Base-by-base conservation (phyloP, 1,139 yeast species). In the Taphrina deformans region DNA sequence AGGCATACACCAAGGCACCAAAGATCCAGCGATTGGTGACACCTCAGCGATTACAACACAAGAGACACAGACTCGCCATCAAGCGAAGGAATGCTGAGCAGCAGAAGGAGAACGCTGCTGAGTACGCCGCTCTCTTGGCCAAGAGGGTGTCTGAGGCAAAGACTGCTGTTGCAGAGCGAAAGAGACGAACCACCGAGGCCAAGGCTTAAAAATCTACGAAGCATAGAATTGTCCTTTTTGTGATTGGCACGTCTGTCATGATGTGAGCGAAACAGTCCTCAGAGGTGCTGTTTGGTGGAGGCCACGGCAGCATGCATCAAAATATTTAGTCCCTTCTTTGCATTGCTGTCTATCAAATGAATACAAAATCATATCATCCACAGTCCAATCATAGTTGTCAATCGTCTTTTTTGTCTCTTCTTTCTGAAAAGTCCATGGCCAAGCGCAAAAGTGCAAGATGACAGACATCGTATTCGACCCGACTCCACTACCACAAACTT, bases 101-200 rank as follows among this genome's bases (percentile, higher is more conserved):
- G 79, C 97, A 91, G 85, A 91, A 96, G 90, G 98, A 93, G 81
- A 97, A 96, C 83, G 99, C 99, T 83, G 96, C 98, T 79, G 99
- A 93, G 83, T 93, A 93, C 88, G 96, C 98, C 79, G 96, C 91
- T 83, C 86, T 93, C 80, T 87, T 93, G 82, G 98, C 99, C 79
- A 84, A 91, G 86, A 95, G 98, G 84, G 89, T 92, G 81, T 89
- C 90, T 82, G 98, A 92, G 83, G 88, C 93, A 86, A 92, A 92
- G 86, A 59, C 63, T 16, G 56, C 56, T 35, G 63, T 59, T 41
- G 56, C 56, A 9, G 63, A 59, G 63, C 63, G 63, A 29, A 59
- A 59, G 63, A 40, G 63, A 48, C 63, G 63, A 16, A 59, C 63
- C 21, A 59, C 63, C 16, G 95, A 96, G 81, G 96, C 89, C 83